Base-by-base conservation (phyloP, 306 rosid species). In the Ceratonia siliqua region DNA sequence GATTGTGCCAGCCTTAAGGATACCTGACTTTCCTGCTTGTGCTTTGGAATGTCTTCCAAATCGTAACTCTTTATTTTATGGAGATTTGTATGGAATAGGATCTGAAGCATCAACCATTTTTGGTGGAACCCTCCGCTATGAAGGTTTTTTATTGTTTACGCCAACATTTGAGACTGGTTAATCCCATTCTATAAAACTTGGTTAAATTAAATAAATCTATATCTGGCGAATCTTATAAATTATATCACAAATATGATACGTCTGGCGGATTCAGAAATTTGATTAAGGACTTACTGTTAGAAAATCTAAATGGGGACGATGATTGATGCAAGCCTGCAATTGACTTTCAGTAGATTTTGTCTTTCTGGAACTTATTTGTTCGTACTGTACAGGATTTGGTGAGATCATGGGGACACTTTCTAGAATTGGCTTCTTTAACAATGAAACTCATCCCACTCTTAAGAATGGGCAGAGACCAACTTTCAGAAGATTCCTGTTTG, bases 81-180 rank as follows among this genome's bases (percentile, higher is more conserved):
- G 95, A 56, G 92, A 94, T 21, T 75, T 90, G 82, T 94, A 94
- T 54, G 91, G 92, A 73, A 91, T 94, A 54, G 87, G 71, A 68
- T 72, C 90, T 53, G 96, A 94, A 86, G 97, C 99, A 75, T 84
- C 91, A 5, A 88, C 96, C 15, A 38, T 94, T 70, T 94, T 91
- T 73, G 96, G 97, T 27, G 99, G 96, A 87, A 94, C 99, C 68
- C 93, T 94, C 62, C 92, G 99, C 61, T 94, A 91, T 27, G 93
- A 94, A 94, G 99, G 99, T 41, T 74, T 75, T 74, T 8, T 10
- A 61, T 63, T 67, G 43, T 75, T 72, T 32, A 13, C 62, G 62
- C 57, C 46, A 10, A 74, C 17, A 20, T 42, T 57, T 78, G 17
- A 24, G 12, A n/a, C n/a, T 76, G 69, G 8, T 25, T 57, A 46